Percentiles rank a stretch among this genome's conserved stretches.
These are phyloP conservation scores for Petunia axillaris DNA, from an alignment of 257 asterid genomes.

Conservation along the genomic window DNA sequence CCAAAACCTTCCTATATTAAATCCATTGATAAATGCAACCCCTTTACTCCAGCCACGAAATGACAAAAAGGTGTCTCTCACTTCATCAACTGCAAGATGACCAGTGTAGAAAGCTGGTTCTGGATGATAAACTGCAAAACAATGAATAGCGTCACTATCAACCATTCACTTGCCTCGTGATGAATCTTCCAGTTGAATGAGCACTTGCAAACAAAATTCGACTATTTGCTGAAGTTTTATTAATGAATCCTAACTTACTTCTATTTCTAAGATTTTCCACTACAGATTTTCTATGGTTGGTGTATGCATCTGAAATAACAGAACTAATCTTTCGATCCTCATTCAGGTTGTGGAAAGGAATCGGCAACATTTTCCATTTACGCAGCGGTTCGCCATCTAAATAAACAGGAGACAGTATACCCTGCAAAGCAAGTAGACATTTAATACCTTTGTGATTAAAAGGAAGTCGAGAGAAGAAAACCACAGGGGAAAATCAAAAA, in stretches of 20 bases:
- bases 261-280: slow-evolving; percentile 32
- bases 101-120: slow-evolving; percentile 82
- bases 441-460: slow-evolving; percentile 12
- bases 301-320: slow-evolving; percentile 37
- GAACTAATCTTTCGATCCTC: slow-evolving; percentile 50
- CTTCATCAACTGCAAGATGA: slow-evolving; percentile 54
- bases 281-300: slow-evolving; percentile 20
- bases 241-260: slow-evolving; percentile 43
- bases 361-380: slow-evolving; percentile 77
- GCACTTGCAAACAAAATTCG: not conserved
- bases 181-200: not conserved
- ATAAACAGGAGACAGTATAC: slow-evolving; percentile 80
- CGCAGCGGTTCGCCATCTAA: slow-evolving; percentile 59
- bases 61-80: slow-evolving; percentile 76
- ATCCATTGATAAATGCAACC: slow-evolving; percentile 69
- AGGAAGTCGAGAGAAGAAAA: not conserved
- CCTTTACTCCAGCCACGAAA: slow-evolving; percentile 94
- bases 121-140: slow-evolving; percentile 43
- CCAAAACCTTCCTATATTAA: slow-evolving; percentile 88
- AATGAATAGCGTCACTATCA: slow-evolving; percentile 17
- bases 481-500: not conserved
- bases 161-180: not conserved
- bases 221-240: not conserved
- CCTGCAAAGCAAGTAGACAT: slow-evolving; percentile 56
- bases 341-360: slow-evolving; percentile 64